Evolutionary conservation across 208 protist genomes (phyloP).

Genomic region (Acanthamoeba healyi): DNA sequence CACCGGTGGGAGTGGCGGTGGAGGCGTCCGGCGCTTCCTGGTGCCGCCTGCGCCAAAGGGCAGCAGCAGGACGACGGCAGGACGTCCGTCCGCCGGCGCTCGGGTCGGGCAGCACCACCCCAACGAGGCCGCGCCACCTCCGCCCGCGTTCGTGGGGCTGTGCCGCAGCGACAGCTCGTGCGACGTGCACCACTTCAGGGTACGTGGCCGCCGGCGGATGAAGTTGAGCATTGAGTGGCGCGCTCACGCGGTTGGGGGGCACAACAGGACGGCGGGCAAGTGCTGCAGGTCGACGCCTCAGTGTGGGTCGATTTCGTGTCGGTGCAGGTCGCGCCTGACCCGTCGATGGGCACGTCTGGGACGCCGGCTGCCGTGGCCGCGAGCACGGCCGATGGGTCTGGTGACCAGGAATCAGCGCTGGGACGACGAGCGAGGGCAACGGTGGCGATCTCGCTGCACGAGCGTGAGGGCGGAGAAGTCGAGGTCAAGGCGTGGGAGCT

Average conservation of each 20-base stretch:
- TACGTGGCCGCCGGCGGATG: too few species aligned
- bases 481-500: slow-evolving; percentile 19
- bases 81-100: neutral
- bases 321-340: neutral
- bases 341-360: neutral
- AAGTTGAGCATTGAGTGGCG: too few species aligned
- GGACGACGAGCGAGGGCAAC: neutral
- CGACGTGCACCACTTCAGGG: slow-evolving; percentile 5
- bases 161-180: neutral
- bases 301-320: slow-evolving; percentile 20
- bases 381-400: neutral
- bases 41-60: neutral
- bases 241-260: too few species aligned
- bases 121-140: neutral
- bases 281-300: neutral
- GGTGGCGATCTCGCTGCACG: slow-evolving; percentile 4
- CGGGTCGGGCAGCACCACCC: neutral
- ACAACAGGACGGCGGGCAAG: neutral
- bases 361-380: neutral
- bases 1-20: too few species aligned
- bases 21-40: neutral
- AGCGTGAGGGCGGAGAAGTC: neutral
- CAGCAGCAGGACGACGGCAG: neutral
- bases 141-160: neutral
- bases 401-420: neutral